Conservation (phyloP, 345 rosid genomes). For the Hypericum androsaemum region DNA sequence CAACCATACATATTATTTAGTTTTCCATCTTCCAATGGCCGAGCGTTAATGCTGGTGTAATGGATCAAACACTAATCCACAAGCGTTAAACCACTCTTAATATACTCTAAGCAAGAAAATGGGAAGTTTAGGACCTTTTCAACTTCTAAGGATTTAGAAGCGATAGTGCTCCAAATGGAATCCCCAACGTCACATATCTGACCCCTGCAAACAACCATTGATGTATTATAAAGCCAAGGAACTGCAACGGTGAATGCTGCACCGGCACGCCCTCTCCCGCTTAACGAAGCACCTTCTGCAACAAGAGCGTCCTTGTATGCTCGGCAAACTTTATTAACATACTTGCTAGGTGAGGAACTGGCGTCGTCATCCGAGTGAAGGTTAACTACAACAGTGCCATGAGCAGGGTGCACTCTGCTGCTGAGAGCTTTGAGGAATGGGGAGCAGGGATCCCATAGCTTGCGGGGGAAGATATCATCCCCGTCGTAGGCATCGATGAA, state of each 20-base stretch:
- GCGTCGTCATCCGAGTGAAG: slow-evolving; percentile 62
- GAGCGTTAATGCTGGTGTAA: too few relatives aligned
- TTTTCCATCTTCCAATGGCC: too few relatives aligned
- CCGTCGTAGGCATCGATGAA: slow-evolving; percentile 94
- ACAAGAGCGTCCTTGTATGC: slow-evolving; percentile 51
- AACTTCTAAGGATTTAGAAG: slow-evolving; percentile 43
- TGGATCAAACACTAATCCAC: slow-evolving; percentile 18
- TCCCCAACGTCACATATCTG: slow-evolving; percentile 23
- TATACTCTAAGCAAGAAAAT: slow-evolving; percentile 54
- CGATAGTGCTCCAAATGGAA: slow-evolving; percentile 24
- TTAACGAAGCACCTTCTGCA: slow-evolving; percentile 15
- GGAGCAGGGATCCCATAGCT: slow-evolving; percentile 65
- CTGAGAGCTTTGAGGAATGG: slow-evolving; percentile 55
- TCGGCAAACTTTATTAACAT: slow-evolving; percentile 42
- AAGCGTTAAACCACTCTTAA: slow-evolving; percentile 44
- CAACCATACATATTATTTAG: too few relatives aligned
- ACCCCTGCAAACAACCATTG: slow-evolving; percentile 70
- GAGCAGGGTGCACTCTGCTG: slow-evolving; percentile 45
- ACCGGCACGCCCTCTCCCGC: slow-evolving; percentile 22
- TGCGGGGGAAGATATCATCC: slow-evolving; percentile 74
- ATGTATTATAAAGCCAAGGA: slow-evolving; percentile 70
- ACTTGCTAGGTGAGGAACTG: slow-evolving; percentile 23
- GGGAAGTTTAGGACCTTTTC: slow-evolving; percentile 48
- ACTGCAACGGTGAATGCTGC: slow-evolving; percentile 47
- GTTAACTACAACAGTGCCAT: slow-evolving; percentile 84